phyloP scores from a whole-genome alignment of 1,284 basidiomycete species.

The Malassezia obtusa region DNA sequence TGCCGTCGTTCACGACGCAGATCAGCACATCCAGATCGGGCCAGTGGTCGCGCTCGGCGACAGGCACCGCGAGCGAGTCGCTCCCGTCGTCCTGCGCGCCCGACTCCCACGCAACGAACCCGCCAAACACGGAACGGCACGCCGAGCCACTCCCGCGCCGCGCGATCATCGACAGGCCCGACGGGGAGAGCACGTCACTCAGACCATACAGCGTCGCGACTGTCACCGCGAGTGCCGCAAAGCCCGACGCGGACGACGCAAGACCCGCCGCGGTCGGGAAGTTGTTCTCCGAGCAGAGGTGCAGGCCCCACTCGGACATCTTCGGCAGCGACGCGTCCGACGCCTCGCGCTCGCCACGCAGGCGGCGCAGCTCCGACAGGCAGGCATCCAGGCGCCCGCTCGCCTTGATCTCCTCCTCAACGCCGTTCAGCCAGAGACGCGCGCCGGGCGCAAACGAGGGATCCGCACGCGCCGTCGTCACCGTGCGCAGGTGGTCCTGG shows the following conservation, averaged over 20 bases:
- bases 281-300: conserved; percentile 93
- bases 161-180: conserved; percentile 77
- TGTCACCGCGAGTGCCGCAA: conserved; percentile 85
- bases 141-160: conserved; percentile 96
- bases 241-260: conserved; percentile 91
- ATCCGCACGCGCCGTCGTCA: conserved; percentile 82
- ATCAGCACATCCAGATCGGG: conserved; percentile 87
- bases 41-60: conserved; percentile 59
- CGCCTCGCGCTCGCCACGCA: conserved; percentile 65
- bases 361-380: conserved; percentile 73
- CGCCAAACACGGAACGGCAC: conserved; percentile 91
- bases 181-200: conserved; percentile 55
- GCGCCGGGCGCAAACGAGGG: conserved; percentile 55
- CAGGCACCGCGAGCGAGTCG: conserved; percentile 78
- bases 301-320: conserved; percentile 36
- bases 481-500: conserved; percentile 88
- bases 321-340: conserved; percentile 35
- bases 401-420: conserved; percentile 74
- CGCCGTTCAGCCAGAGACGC: conserved; percentile 85
- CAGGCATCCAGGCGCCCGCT: conserved; percentile 73
- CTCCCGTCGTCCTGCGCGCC: conserved; percentile 62
- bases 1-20: conserved; percentile 89
- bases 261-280: conserved; percentile 97
- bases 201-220: conserved; percentile 78
- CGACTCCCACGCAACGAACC: conserved; percentile 92